A percentile compares a stretch with the other conserved stretches of the same genome.
Evolutionary conservation across 129 eudicot species (phyloP).

Genomic region (carrot (Daucus carota)): DNA sequence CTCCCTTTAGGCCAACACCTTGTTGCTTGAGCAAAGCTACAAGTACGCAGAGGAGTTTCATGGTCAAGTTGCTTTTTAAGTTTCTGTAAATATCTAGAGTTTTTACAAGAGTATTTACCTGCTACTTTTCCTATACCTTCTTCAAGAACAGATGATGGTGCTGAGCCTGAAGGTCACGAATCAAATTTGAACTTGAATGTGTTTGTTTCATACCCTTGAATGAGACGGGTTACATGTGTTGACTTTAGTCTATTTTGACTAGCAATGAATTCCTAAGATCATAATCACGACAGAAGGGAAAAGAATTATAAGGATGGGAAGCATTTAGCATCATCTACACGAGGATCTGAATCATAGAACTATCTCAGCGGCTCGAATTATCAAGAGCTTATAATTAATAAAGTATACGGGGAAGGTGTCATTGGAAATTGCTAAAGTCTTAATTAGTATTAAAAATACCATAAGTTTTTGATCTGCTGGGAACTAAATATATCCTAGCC

Average conservation of each 20-base stretch:
- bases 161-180: slow-evolving; percentile 98
- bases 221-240: slow-evolving; percentile 77
- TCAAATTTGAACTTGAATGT: slow-evolving; percentile 93
- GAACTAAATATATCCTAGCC: too few species aligned
- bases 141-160: slow-evolving; percentile 71
- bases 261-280: slow-evolving; percentile 57
- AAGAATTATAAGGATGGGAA: slow-evolving; percentile 5
- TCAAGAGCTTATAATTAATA: too few species aligned
- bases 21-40: slow-evolving; percentile 97
- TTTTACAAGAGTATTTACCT: slow-evolving; percentile 31
- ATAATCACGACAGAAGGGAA: not conserved
- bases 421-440: too few species aligned
- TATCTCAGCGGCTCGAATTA: slow-evolving; percentile 91
- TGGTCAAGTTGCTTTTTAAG: not conserved
- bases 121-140: slow-evolving; percentile 97
- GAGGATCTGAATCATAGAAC: not conserved
- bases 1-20: slow-evolving; percentile 83
- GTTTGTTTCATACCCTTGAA: slow-evolving; percentile 96
- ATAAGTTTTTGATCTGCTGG: too few species aligned
- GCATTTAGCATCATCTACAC: not conserved
- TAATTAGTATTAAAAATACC: too few species aligned
- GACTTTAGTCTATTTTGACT: slow-evolving; percentile 89
- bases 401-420: too few species aligned
- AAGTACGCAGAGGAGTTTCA: slow-evolving; percentile 15
- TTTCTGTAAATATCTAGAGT: not conserved